A percentile compares a stretch with the other conserved stretches of the same genome.
These are phyloP conservation scores for Allium sativum DNA, from an alignment of 106 monocot genomes.

Conservation along the genomic window DNA sequence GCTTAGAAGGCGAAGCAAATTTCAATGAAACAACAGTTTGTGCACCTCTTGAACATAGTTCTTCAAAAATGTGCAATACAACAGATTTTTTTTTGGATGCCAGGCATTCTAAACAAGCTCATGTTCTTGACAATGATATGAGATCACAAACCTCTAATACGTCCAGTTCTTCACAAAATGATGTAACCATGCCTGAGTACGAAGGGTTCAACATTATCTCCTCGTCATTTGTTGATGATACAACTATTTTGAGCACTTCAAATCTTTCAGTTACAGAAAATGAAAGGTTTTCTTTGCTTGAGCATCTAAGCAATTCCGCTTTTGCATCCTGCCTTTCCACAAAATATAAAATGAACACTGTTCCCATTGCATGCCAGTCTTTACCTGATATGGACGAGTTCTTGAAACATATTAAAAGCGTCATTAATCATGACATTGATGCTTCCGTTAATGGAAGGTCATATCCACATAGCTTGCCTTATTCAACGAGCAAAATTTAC, in stretches of 20 bases:
- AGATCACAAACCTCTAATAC: constrained; percentile 9
- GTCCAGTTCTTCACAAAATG: neutral
- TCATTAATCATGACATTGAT: constrained; percentile 11
- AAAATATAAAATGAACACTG: constrained; percentile 19
- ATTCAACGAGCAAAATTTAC: constrained; percentile 10
- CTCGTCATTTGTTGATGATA: constrained; percentile 10
- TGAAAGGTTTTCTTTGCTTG: constrained; percentile 25
- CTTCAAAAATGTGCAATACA: neutral
- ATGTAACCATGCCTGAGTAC: constrained; percentile 29
- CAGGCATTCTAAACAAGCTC: neutral
- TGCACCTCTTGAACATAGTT: neutral
- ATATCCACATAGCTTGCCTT: constrained; percentile 10
- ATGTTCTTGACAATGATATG: constrained; percentile 6
- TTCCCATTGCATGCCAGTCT: constrained; percentile 32
- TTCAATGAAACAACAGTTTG: neutral
- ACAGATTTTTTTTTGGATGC: too few relatives aligned
- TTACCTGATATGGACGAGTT: constrained; percentile 19
- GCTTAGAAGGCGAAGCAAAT: neutral
- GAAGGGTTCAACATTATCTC: constrained; percentile 39
- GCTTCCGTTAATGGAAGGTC: constrained; percentile 10
- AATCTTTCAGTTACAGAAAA: constrained; percentile 18
- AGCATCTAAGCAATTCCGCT: constrained; percentile 24
- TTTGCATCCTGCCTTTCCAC: constrained; percentile 10
- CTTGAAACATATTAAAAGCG: constrained; percentile 9
- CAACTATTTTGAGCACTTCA: constrained; percentile 8